Evolutionary conservation across 2,329 filamentous ascomycete genomes (phyloP).

Genomic region (Ceratocystis destructans): DNA sequence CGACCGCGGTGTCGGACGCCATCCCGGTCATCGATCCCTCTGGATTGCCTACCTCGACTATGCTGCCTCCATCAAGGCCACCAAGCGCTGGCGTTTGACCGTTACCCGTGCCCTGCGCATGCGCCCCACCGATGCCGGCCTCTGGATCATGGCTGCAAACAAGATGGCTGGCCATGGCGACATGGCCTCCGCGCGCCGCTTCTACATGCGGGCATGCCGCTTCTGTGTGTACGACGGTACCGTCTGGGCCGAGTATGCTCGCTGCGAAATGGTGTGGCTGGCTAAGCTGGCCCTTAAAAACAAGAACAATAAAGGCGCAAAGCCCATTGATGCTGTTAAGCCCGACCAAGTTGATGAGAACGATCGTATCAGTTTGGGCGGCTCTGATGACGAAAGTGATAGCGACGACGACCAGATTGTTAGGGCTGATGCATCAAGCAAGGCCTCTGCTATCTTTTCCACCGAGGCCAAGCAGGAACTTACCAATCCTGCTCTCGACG

Average conservation of each 20-base stretch:
- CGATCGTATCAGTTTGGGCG: conserved; percentile 32
- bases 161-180: conserved; percentile 68
- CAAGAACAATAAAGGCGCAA: conserved; percentile 29
- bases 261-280: conserved; percentile 85
- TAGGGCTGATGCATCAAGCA: conserved; percentile 33
- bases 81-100: conserved; percentile 50
- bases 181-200: conserved; percentile 71
- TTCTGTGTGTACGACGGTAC: conserved; percentile 66
- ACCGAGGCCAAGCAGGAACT: conserved; percentile 41
- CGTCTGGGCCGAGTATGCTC: conserved; percentile 82
- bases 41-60: conserved; percentile 89
- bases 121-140: conserved; percentile 65
- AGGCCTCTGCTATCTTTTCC: conserved; percentile 32
- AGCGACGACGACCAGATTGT: conserved; percentile 32
- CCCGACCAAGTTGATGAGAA: conserved; percentile 38
- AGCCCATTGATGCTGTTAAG: conserved; percentile 29
- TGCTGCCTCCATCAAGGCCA: conserved; percentile 52
- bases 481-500: conserved; percentile 70
- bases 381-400: conserved; percentile 31
- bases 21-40: conserved; percentile 64
- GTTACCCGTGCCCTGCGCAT: conserved; percentile 62
- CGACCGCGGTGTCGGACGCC: conserved; percentile 71
- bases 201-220: conserved; percentile 75
- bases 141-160: conserved; percentile 79
- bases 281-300: conserved; percentile 55